Percentiles rank a stretch among this genome's conserved stretches.
Evolutionary conservation across 139 green algal genomes (phyloP).

Genomic region (Pleodorina starrii): DNA sequence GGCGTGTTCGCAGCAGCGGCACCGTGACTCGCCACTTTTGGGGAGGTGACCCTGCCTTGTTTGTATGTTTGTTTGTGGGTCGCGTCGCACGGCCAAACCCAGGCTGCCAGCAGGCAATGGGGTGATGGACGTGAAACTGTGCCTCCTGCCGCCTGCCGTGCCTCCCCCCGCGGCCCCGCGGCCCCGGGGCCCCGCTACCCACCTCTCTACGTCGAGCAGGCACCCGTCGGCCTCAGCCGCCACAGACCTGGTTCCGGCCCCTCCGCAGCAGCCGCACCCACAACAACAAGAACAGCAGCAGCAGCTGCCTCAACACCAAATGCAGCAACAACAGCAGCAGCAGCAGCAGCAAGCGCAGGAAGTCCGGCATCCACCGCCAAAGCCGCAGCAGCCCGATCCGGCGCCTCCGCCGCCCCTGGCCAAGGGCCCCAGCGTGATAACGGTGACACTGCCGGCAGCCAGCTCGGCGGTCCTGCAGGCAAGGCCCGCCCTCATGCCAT

Average conservation of each 20-base stretch:
- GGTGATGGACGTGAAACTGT: too few species aligned
- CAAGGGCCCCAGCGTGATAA: too few species aligned
- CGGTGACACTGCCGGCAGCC: background rate
- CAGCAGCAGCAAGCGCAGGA: background rate
- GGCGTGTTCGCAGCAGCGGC: too few species aligned
- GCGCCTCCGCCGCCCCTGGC: too few species aligned
- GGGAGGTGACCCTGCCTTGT: too few species aligned
- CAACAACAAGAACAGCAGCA: background rate
- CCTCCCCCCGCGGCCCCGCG: background rate
- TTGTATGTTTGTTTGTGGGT: too few species aligned
- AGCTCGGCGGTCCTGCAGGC: background rate
- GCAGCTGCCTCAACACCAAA: background rate
- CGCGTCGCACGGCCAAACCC: too few species aligned
- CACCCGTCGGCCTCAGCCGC: background rate
- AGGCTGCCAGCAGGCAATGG: too few species aligned
- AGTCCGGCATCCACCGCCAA: background rate
- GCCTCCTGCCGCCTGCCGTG: too few species aligned
- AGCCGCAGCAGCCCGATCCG: background rate
- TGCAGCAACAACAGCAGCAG: background rate
- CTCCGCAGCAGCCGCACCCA: background rate
- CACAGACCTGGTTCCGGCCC: background rate
- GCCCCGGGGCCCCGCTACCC: background rate
- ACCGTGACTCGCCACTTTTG: too few species aligned
- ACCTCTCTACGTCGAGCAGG: background rate
- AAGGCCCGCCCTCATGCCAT: background rate